Evolutionary conservation across 352 stramenopile genomes (phyloP), one percentile per base, ranked within the genome.

Genomic region (Phytophthora sp.): DNA sequence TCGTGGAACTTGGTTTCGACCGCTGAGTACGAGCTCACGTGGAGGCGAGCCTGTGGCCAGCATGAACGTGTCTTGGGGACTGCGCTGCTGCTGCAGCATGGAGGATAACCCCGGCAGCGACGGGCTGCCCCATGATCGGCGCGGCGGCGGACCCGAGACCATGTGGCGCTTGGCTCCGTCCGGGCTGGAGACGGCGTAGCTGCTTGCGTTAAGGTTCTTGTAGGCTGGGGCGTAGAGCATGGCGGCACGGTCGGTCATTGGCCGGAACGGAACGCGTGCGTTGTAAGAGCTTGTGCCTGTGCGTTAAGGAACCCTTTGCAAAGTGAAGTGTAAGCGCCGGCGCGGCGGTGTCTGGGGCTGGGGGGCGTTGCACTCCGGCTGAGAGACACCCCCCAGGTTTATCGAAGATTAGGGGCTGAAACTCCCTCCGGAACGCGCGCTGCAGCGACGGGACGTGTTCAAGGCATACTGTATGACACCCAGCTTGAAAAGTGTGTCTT

Each of bases 61-160:
- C 21, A 44, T 42, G 23, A 66, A 56, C 4, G 36, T 18, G 13
- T 75, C 56, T 29, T 58, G 45, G 5, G 29, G 44, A 12, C 20
- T 63, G 24, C 49, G 35, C 33, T 64, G 57, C 18, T 72, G 57
- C 12, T 75, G 52, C 30, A 75, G 41, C 62, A 75, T 69, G 12
- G 63, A 57, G 8, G 57, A 71, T 0, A 75, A 30, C 0, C 67
- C 62, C 15, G 67, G 67, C 18, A 75, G 42, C 6, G 62, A 47
- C n/a, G 67, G 44, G 36, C 54, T 74, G 45, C 50, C 59, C 13
- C 33, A 41, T 7, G 55, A 24, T 7, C 24, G 59, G 2, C 41
- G 59, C 7, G 56, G 50, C 13, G 46, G 21, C 4, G 65, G 51
- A 5, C 45, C 59, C 2, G 38, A 33, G 18, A 63, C 21, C 59